Base-by-base conservation (phyloP, 2,329 filamentous ascomycete genomes). In the Ceratocystis harringtonii region DNA sequence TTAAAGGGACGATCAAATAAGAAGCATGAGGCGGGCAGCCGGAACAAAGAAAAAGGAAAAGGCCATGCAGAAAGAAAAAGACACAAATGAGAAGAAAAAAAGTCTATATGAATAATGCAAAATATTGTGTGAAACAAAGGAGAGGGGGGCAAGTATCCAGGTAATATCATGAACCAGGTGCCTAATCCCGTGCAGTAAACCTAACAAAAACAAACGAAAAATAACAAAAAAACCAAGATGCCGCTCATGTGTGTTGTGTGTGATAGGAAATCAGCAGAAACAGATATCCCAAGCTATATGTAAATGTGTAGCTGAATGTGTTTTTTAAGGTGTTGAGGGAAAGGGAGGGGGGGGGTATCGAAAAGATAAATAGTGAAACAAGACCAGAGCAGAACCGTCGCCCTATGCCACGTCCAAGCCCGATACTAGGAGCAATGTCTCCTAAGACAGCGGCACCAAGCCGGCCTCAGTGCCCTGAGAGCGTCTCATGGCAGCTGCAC, bases 391-490 rank as follows among this genome's bases (percentile, higher is more conserved):
- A n/a, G 32, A 48, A 63, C n/a, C 5, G 19, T 41, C 36, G 36
- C 36, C 12, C 36, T 41, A 41, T 41, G 36, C 36, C 36, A 41
- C 36, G 10, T 41, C 36, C 36, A 41, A 12, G 36, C 36, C 10
- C 36, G 36, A 41, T 41, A 41, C 36, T 41, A n/a, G 57, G 15
- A 48, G 44, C 45, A 52, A 17, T n/a, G 25, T n/a, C 45, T 32
- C 32, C 66, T 69, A 72, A 74, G 64, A 66, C 64, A 66, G 25
- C 30, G 60, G 60, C 8, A 77, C 75, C 69, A 77, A 70, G 65
- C 75, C 74, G 19, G 87, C 85, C 72, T 94, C 88, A 2, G 88
- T 84, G 22, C 44, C 48, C 12, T 61, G 52, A 17, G 61, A 32
- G 45, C 7, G 73, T 81, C 5, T 83, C 81, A 68, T 84, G 52